Evolutionary conservation across 225 moss, liverwort and hornwort genomes (phyloP), one percentile per base, ranked within the genome.

Genomic region (Pseudisothecium myosuroides): DNA sequence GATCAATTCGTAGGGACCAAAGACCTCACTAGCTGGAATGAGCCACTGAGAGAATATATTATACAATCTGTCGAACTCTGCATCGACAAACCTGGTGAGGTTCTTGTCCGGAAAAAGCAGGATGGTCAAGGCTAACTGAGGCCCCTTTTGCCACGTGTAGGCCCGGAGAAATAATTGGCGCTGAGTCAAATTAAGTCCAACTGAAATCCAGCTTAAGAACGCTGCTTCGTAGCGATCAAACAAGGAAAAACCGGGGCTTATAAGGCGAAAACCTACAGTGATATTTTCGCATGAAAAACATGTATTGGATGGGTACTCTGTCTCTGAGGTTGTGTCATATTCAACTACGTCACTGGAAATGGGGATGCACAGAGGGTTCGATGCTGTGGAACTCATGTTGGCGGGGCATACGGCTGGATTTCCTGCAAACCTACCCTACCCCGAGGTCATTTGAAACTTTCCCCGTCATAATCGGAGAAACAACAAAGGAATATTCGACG

Each of bases 181-280:
- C 58, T 86, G 49, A 82, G 90, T 82, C 86, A 90, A 76, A 59
- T 86, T 82, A 45, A 82, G 65, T 67, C 81, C 86, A 82, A 4
- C 31, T 76, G 76, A 50, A 82, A 90, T 65, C 82, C 75, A 82
- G 55, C 66, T 66, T 32, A 58, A 18, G 47, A 90, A 86, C 18
- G 59, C 49, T 29, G 47, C 17, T n/a, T 90, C 86, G n/a, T 90
- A 76, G 86, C 86, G 86, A 82, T 90, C 90, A 82, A 90, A 90
- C 66, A 86, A 82, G 86, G 82, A 86, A 72, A 90, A 90, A 22
- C 86, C 5, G 58, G 90, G 90, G 86, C 90, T 90, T n/a, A 26
- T 1, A 67, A 86, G 86, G 76, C 75, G 76, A 59, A 82, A 75
- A 49, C 66, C 66, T 17, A 82, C 7, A 76, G 90, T 90, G 86